phyloP scores from a whole-genome alignment of 177 flowering plant genomes.

The Vitis hybrid region DNA sequence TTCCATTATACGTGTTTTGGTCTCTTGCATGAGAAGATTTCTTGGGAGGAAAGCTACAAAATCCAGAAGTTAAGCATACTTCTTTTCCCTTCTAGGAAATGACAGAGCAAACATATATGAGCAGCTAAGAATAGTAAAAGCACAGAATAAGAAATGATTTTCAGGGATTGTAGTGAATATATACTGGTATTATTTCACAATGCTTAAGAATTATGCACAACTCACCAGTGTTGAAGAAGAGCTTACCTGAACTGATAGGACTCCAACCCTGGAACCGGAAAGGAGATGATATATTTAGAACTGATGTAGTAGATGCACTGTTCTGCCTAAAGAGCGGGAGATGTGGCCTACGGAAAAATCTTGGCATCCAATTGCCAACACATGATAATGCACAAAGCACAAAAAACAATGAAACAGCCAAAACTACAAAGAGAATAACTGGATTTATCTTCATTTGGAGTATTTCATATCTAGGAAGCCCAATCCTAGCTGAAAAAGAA shows the following conservation, averaged over 20 bases:
- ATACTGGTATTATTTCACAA: not conserved
- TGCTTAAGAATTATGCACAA: not conserved
- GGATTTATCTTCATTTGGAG: slow-evolving; percentile 61
- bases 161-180: not conserved
- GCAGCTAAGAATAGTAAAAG: not conserved
- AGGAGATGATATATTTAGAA: slow-evolving; percentile 63
- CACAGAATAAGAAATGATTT: not conserved
- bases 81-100: not conserved
- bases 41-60: not conserved
- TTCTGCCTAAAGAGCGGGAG: slow-evolving; percentile 76
- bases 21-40: not conserved
- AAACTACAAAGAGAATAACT: slow-evolving; percentile 39
- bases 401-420: slow-evolving; percentile 50
- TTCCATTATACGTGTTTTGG: not conserved
- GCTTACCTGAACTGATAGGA: slow-evolving; percentile 76
- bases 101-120: too few species aligned
- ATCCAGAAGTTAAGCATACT: not conserved
- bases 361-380: slow-evolving; percentile 57
- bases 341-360: slow-evolving; percentile 55
- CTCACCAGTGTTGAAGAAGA: slow-evolving; percentile 1
- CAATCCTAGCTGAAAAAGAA: slow-evolving; percentile 40
- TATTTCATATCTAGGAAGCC: slow-evolving; percentile 41
- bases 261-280: slow-evolving; percentile 87
- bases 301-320: slow-evolving; percentile 50
- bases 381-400: slow-evolving; percentile 63